Evolutionary conservation across 495 filamentous ascomycete species (phyloP), one percentile per base, ranked within the genome.

Genomic region (Collariella sp.): DNA sequence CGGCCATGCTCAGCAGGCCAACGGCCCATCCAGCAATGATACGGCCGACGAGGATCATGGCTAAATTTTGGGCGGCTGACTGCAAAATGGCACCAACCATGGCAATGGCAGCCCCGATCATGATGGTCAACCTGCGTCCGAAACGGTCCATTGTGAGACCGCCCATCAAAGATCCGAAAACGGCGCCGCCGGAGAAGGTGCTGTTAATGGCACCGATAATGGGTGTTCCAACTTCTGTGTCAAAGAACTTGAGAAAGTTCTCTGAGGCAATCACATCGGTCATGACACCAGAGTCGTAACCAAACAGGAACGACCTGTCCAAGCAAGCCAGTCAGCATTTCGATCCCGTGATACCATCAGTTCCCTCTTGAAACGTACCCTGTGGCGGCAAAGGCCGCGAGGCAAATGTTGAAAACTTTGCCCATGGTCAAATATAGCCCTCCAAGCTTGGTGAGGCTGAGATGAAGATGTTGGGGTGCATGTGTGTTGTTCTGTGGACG

Each of bases 221-320:
- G 23, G 57, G 42, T 2, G n/a, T 55, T 15, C 40, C 46, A 0
- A n/a, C 38, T 6, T 26, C 7, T 12, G 57, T 54, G 33, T 55
- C 7, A 41, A 59, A 54, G 38, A 35, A 59, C 29, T 34, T 41
- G 16, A 59, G 51, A 33, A 55, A 59, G 46, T 77, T 71, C 5
- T 62, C 45, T 3, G 72, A 75, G 5, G 66, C 70, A 52, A 79
- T 78, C 19, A 78, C 74, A 65, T 77, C 74, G 3, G 76, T 77
- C 74, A 79, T 77, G 5, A 79, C 75, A 53, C 76, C 76, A 18
- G 67, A 70, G 61, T 79, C 76, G 60, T 79, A 79, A 12, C 76
- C 76, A 48, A 77, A 79, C 16, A 79, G 60, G 50, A 77, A 78
- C 5, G 75, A 74, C 3, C 43, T 59, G 46, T 19, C 5, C n/a